Conservation (phyloP, 1,139 yeast species). For the Sugiyamaella castrensis region DNA sequence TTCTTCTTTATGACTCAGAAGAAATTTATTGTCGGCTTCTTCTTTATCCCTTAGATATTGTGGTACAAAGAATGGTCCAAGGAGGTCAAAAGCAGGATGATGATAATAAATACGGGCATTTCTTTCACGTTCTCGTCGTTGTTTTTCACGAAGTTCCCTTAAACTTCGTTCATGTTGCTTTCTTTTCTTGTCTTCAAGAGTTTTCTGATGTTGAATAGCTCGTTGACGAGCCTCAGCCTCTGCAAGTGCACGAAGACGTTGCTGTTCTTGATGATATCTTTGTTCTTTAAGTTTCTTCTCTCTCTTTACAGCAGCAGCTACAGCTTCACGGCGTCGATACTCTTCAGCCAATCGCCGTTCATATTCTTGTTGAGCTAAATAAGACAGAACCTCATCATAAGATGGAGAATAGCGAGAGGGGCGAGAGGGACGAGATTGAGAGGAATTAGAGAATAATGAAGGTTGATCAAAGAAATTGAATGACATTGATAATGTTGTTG, state of each 20-base stretch:
- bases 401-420: not conserved
- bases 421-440: not conserved
- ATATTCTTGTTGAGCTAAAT: slow-evolving; percentile 14
- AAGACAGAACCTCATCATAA: slow-evolving; percentile 7
- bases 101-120: slow-evolving; percentile 5
- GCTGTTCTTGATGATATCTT: slow-evolving; percentile 9
- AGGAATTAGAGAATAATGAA: not conserved
- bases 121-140: slow-evolving; percentile 2
- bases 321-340: slow-evolving; percentile 8
- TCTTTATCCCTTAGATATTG: not conserved
- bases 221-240: slow-evolving; percentile 6
- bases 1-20: not conserved
- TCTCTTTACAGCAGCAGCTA: slow-evolving; percentile 3
- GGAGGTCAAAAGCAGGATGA: slow-evolving; percentile 14
- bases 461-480: slow-evolving; percentile 8
- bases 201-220: slow-evolving; percentile 3
- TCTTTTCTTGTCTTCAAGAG: not conserved
- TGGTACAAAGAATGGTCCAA: slow-evolving; percentile 9
- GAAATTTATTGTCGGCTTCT: not conserved
- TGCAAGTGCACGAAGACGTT: slow-evolving; percentile 4
- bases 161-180: not conserved
- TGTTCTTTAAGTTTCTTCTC: slow-evolving; percentile 10
- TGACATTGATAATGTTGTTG: slow-evolving; percentile 1
- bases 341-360: slow-evolving; percentile 12
- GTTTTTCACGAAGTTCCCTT: not conserved